Percentiles rank a stretch among this genome's conserved stretches.
phyloP scores from a whole-genome alignment of 495 filamentous ascomycete species.

The Penicillium taxi region DNA sequence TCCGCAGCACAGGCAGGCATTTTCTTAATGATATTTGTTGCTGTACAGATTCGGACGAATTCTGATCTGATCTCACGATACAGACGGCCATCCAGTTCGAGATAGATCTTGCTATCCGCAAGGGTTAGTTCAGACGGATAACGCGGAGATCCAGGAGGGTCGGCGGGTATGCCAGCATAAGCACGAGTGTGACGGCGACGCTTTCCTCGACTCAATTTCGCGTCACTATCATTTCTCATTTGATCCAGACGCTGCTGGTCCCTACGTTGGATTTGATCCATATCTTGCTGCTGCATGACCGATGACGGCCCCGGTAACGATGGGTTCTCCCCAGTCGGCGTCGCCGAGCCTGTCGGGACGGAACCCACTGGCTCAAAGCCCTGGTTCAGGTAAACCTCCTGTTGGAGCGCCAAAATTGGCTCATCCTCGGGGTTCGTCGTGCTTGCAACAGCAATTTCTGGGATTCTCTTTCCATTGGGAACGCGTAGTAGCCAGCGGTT shows the following conservation, averaged over 20 bases:
- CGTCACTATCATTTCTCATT: constrained; percentile 55
- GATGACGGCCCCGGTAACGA: constrained; percentile 38
- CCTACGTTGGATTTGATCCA: constrained; percentile 48
- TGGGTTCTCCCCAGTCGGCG: constrained; percentile 5
- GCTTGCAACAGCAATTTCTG: constrained; percentile 11
- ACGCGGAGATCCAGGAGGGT: constrained; percentile 65
- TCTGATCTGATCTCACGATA: constrained; percentile 58
- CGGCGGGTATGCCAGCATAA: constrained; percentile 65
- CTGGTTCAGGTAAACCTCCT: constrained; percentile 32
- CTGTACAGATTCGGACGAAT: constrained; percentile 63
- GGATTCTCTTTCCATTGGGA: constrained; percentile 47
- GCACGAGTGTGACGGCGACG: constrained; percentile 63
- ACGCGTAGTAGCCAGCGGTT: constrained; percentile 58
- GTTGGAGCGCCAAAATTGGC: constrained; percentile 33
- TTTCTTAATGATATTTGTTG: constrained; percentile 62
- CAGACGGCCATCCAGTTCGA: constrained; percentile 52
- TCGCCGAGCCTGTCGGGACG: constrained; percentile 13
- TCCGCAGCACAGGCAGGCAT: constrained; percentile 62
- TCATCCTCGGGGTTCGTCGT: constrained; percentile 30
- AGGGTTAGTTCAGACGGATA: constrained; percentile 78
- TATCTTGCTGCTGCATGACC: too few species aligned
- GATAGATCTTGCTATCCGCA: constrained; percentile 64
- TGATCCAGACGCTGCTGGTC: constrained; percentile 48
- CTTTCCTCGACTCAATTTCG: constrained; percentile 57
- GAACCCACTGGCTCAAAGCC: constrained; percentile 20